Evolutionary conservation across 2,329 filamentous ascomycete genomes (phyloP).

Genomic region (Sporothrix variecibatus): DNA sequence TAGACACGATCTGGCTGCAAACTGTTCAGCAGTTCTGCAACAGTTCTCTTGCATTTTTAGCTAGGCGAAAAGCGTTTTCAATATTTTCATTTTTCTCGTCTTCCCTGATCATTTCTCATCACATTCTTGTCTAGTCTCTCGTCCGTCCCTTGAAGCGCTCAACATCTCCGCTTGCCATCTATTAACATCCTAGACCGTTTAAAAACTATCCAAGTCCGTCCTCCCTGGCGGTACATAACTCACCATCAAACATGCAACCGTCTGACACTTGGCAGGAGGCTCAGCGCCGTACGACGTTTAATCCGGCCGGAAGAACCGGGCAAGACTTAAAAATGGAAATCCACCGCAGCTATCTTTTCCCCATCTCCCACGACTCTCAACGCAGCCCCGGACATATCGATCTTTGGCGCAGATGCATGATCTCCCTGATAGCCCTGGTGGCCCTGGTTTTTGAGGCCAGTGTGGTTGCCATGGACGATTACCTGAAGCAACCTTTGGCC

Average conservation of each 20-base stretch:
- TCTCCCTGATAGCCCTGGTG: not conserved
- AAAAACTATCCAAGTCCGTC: not conserved
- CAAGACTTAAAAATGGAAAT: not conserved
- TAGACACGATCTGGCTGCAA: not conserved
- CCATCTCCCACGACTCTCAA: not conserved
- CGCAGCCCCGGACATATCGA: not conserved
- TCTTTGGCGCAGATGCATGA: not conserved
- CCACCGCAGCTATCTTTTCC: not conserved
- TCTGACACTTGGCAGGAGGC: not conserved
- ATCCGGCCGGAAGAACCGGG: not conserved
- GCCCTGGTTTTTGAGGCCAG: not conserved
- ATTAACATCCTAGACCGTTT: not conserved
- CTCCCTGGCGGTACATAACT: not conserved
- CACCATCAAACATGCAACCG: not conserved
- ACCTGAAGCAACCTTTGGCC: slow-evolving; percentile 2
- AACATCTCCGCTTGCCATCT: not conserved
- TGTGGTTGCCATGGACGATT: not conserved
- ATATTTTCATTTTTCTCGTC: not conserved
- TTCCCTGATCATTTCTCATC: not conserved
- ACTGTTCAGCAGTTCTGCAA: not conserved
- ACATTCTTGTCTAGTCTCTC: not conserved
- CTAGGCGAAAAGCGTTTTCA: not conserved
- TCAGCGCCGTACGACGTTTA: not conserved
- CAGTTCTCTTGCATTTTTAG: not conserved
- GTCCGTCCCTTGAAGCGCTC: not conserved